Evolutionary conservation across 805 yeast species (phyloP).

Genomic region (Teunomyces lycoperdinae): DNA sequence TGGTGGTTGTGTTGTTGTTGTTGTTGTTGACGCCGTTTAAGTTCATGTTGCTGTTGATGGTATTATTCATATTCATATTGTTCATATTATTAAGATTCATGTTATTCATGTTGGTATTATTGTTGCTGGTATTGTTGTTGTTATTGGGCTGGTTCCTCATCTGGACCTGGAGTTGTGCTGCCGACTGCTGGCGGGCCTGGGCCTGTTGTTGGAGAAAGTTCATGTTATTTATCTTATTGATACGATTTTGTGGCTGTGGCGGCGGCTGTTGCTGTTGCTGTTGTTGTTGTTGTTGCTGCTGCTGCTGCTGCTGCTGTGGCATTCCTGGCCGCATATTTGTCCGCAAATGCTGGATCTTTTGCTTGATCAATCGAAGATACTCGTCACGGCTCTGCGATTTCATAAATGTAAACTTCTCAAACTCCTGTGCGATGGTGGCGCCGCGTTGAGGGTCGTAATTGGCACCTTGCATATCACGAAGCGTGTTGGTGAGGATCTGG

Average conservation of each 20-base stretch:
- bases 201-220: constrained; percentile 44
- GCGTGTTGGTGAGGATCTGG: constrained; percentile 33
- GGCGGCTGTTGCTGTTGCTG: constrained; percentile 10
- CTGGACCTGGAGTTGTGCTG: constrained; percentile 40
- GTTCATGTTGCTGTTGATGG: constrained; percentile 10
- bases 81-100: neutral
- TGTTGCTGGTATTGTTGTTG: constrained; percentile 9
- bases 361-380: constrained; percentile 45
- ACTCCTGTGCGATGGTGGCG: constrained; percentile 58
- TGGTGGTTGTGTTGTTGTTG: constrained; percentile 11
- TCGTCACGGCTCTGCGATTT: constrained; percentile 57
- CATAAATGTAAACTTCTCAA: constrained; percentile 62
- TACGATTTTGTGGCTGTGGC: constrained; percentile 8
- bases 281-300: constrained; percentile 18
- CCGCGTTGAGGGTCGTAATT: constrained; percentile 36
- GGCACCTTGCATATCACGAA: constrained; percentile 35
- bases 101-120: constrained; percentile 9
- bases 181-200: constrained; percentile 50
- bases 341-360: constrained; percentile 35
- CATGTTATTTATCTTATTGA: constrained; percentile 14
- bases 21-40: constrained; percentile 6
- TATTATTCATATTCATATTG: constrained; percentile 2
- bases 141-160: constrained; percentile 13
- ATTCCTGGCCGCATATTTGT: constrained; percentile 10
- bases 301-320: constrained; percentile 13